These are phyloP conservation scores for Microcos paniculata DNA, from an alignment of 345 rosid genomes.

Conservation along the genomic window DNA sequence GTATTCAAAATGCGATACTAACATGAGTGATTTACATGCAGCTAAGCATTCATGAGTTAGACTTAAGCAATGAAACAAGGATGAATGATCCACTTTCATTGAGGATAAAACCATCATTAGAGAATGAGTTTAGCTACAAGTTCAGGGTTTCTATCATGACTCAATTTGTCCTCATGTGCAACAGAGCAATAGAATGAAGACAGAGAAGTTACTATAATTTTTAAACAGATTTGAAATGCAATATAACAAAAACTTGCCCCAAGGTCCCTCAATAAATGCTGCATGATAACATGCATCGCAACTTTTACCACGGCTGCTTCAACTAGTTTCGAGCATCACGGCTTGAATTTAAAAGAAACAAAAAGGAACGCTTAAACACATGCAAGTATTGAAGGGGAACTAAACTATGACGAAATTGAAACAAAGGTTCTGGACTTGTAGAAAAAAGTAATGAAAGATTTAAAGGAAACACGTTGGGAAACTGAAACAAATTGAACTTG, in stretches of 20 bases:
- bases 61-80: neutral
- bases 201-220: neutral
- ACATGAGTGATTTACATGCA: neutral
- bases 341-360: neutral
- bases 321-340: slow-evolving; percentile 2
- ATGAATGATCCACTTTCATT: neutral
- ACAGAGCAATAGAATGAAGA: neutral
- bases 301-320: slow-evolving; percentile 11
- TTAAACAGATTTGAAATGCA: neutral
- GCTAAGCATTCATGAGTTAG: neutral
- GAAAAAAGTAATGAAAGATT: slow-evolving; percentile 27
- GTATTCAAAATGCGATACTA: neutral
- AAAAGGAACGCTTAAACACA: slow-evolving; percentile 7
- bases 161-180: neutral
- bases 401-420: slow-evolving; percentile 26
- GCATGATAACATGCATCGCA: slow-evolving; percentile 7
- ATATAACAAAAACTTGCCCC: slow-evolving; percentile 8
- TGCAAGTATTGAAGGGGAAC: slow-evolving; percentile 15
- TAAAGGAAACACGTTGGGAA: slow-evolving; percentile 32
- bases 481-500: slow-evolving; percentile 34
- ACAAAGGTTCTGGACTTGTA: slow-evolving; percentile 20
- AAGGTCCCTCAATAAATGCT: neutral
- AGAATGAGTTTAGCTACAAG: neutral
- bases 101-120: neutral
- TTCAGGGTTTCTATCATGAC: neutral